Conservation (phyloP, 2,329 filamentous ascomycete species). For the Cordyceps farinosa region DNA sequence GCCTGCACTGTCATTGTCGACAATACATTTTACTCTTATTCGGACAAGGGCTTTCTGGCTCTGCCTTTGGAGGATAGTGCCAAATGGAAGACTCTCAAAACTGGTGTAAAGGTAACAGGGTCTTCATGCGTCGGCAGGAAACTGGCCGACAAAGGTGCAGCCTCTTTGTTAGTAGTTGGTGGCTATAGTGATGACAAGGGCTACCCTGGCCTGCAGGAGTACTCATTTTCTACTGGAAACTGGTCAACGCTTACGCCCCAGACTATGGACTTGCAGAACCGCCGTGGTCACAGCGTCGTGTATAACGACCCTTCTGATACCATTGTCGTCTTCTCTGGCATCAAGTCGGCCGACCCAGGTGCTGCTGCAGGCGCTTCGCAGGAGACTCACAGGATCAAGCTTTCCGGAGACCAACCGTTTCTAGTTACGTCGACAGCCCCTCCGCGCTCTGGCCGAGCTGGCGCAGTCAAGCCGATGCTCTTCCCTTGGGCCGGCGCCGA, state of each 20-base stretch:
- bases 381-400: slow-evolving; percentile 71
- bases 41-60: slow-evolving; percentile 69
- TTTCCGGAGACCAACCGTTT: slow-evolving; percentile 52
- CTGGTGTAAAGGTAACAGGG: slow-evolving; percentile 68
- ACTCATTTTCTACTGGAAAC: slow-evolving; percentile 49
- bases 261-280: slow-evolving; percentile 59
- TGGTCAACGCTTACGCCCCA: slow-evolving; percentile 48
- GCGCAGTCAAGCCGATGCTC: slow-evolving; percentile 59
- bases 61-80: slow-evolving; percentile 65
- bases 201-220: slow-evolving; percentile 74
- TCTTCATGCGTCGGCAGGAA: slow-evolving; percentile 72
- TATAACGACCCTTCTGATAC: slow-evolving; percentile 68
- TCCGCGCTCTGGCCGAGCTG: slow-evolving; percentile 36
- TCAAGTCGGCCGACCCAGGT: slow-evolving; percentile 53
- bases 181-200: slow-evolving; percentile 52
- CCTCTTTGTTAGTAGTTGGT: slow-evolving; percentile 77
- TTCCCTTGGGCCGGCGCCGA: slow-evolving; percentile 66
- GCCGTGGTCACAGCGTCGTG: slow-evolving; percentile 69
- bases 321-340: slow-evolving; percentile 79
- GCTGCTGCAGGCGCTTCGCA: slow-evolving; percentile 57
- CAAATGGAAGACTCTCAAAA: slow-evolving; percentile 64
- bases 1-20: slow-evolving; percentile 80
- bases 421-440: slow-evolving; percentile 57
- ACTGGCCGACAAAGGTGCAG: slow-evolving; percentile 53
- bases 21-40: slow-evolving; percentile 82